Conservation (phyloP, 2,329 filamentous ascomycete genomes). For the Corniculantispora saksenae region DNA sequence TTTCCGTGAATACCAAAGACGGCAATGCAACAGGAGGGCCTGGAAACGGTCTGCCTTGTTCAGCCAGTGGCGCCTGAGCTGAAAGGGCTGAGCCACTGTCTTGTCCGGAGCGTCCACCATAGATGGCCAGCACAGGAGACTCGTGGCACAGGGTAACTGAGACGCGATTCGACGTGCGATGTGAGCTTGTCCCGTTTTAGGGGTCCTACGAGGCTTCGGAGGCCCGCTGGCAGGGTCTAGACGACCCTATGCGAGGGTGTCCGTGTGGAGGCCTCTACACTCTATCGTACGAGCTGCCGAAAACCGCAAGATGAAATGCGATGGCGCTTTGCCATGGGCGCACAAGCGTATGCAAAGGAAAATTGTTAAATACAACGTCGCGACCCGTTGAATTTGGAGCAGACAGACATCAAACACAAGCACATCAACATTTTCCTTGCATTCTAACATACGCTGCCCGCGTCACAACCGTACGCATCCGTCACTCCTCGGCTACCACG, state of each 20-base stretch:
- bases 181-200: not conserved
- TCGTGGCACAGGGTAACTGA: not conserved
- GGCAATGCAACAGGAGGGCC: not conserved
- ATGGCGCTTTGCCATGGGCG: not conserved
- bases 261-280: conserved; percentile 11
- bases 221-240: not conserved
- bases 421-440: not conserved
- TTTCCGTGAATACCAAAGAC: not conserved
- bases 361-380: conserved; percentile 1
- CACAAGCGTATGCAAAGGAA: not conserved
- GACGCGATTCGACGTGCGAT: not conserved
- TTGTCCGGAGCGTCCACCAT: not conserved
- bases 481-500: not conserved
- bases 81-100: not conserved
- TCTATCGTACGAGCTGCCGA: not conserved
- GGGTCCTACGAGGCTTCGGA: not conserved
- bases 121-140: not conserved
- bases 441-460: not conserved
- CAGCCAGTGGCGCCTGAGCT: not conserved
- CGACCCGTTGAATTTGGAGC: not conserved
- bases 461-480: not conserved
- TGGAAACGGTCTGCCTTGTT: not conserved
- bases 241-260: not conserved
- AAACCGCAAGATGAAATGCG: not conserved
- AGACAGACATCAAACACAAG: not conserved